Percentiles rank a stretch among this genome's conserved stretches.
These are phyloP conservation scores for Ganoderma resinaceum DNA, from an alignment of 1,284 basidiomycete genomes.

Conservation along the genomic window DNA sequence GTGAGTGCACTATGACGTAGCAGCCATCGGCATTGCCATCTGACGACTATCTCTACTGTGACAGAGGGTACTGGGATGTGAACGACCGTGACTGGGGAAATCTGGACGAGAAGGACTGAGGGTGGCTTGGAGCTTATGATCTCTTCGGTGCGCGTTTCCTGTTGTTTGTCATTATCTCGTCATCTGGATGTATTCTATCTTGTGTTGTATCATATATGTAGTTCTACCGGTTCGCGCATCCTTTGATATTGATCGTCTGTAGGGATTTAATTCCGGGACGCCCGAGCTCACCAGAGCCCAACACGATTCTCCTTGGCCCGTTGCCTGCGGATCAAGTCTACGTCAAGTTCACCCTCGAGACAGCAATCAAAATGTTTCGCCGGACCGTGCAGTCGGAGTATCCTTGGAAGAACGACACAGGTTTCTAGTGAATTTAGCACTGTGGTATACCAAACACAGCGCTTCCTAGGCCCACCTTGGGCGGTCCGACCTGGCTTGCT, in stretches of 20 bases:
- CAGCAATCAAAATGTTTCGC: background rate
- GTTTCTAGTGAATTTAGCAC: background rate
- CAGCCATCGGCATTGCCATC: background rate
- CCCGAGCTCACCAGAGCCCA: background rate
- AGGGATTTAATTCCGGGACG: background rate
- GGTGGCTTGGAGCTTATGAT: no score
- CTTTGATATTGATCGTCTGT: background rate
- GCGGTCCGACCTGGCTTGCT: background rate
- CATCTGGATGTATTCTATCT: background rate
- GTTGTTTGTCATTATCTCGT: background rate
- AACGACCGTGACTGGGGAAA: constrained; percentile 9
- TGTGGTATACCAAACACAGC: background rate
- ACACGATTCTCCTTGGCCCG: background rate
- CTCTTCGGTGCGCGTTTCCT: background rate
- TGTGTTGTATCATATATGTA: background rate
- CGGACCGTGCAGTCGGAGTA: background rate
- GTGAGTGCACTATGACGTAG: constrained; percentile 3
- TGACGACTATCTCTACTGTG: background rate
- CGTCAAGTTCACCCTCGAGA: background rate
- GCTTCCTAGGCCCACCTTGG: background rate
- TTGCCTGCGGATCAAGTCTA: background rate
- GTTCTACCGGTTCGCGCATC: background rate
- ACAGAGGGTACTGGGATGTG: constrained; percentile 24
- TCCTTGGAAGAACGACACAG: background rate
- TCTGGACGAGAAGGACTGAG: constrained; percentile 12